Percentiles rank a stretch among this genome's conserved stretches.
Evolutionary conservation across 2,329 filamentous ascomycete genomes (phyloP).

Genomic region (Incumbomyces lentus): DNA sequence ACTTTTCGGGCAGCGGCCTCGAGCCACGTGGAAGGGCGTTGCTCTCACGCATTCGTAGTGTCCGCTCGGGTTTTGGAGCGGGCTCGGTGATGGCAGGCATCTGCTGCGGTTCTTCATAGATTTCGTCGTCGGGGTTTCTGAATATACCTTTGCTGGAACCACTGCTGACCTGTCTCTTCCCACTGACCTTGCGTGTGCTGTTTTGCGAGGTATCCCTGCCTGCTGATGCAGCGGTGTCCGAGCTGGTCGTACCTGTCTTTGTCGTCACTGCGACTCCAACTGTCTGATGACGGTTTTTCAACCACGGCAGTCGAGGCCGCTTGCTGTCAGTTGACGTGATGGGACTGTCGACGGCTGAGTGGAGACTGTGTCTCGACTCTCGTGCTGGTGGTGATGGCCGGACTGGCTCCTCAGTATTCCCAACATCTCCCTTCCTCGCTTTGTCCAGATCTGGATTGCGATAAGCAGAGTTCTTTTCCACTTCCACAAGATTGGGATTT

Average conservation of each 20-base stretch:
- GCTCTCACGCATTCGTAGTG: constrained; percentile 49
- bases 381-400: not conserved
- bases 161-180: constrained; percentile 26
- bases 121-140: constrained; percentile 50
- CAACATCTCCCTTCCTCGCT: constrained; percentile 18
- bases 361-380: constrained; percentile 11
- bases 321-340: constrained; percentile 5
- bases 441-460: constrained; percentile 34
- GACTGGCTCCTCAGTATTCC: not conserved
- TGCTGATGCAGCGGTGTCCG: not conserved
- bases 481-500: constrained; percentile 40
- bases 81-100: not conserved
- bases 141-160: constrained; percentile 42
- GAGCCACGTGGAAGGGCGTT: constrained; percentile 48
- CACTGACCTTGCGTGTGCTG: constrained; percentile 12
- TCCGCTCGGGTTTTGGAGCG: constrained; percentile 25
- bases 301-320: constrained; percentile 3
- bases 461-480: constrained; percentile 39
- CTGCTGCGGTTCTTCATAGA: constrained; percentile 77
- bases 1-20: constrained; percentile 34
- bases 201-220: not conserved
- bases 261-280: not conserved
- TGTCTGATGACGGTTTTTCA: not conserved
- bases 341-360: constrained; percentile 19
- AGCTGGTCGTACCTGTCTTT: too few relatives aligned